Conservation (phyloP, 805 yeast genomes). For the Wickerhamiella dianesei region DNA sequence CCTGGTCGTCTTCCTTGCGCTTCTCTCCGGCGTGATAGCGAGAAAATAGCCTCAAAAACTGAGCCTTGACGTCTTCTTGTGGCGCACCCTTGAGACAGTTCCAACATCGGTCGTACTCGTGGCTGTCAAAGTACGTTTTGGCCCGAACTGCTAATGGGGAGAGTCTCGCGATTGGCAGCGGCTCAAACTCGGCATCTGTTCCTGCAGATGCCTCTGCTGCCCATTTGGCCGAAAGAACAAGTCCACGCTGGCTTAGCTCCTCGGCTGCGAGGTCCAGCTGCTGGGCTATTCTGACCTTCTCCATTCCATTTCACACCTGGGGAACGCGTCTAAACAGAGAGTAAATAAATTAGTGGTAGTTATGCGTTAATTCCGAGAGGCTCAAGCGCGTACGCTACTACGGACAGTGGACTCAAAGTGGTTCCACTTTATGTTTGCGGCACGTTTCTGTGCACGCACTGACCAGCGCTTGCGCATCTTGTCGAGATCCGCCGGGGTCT, state of each 20-base stretch:
- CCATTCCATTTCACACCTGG: not conserved
- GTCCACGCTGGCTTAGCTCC: constrained; percentile 41
- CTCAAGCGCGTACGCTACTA: too few species aligned
- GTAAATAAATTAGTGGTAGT: not conserved
- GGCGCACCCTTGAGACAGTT: constrained; percentile 33
- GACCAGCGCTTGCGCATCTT: not conserved
- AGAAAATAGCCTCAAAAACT: constrained; percentile 57
- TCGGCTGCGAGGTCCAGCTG: not conserved
- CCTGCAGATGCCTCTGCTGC: constrained; percentile 68
- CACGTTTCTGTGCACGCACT: too few species aligned
- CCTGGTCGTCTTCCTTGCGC: constrained; percentile 53
- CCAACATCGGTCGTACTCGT: constrained; percentile 74
- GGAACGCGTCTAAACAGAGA: not conserved
- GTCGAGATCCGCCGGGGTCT: not conserved
- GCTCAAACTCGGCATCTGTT: constrained; percentile 23
- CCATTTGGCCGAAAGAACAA: constrained; percentile 60
- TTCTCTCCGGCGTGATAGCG: constrained; percentile 65
- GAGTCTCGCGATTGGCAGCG: constrained; percentile 18
- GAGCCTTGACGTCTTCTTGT: constrained; percentile 25
- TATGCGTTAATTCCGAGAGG: too few species aligned
- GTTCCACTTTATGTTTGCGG: too few species aligned
- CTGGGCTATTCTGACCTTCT: not conserved
- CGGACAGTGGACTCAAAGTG: too few species aligned
- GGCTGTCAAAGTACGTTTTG: constrained; percentile 59
- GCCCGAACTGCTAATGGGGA: constrained; percentile 45